Evolutionary conservation across 1,139 yeast species (phyloP).

Genomic region (Kodamaea fungicola): DNA sequence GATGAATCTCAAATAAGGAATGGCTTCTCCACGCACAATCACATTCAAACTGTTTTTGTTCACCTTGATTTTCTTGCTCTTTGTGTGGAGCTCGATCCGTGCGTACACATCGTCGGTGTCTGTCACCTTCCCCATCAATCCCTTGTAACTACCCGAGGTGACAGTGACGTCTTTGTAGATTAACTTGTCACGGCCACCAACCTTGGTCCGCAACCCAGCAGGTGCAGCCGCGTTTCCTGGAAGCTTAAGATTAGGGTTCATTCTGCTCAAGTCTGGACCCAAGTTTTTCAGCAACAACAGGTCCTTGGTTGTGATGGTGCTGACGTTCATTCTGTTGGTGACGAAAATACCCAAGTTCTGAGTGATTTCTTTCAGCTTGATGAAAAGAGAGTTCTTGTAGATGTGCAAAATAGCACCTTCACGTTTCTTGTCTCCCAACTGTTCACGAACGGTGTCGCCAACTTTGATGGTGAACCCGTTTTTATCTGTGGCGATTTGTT

Average conservation of each 20-base stretch:
- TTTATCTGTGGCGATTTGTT: slow-evolving; percentile 82
- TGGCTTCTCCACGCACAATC: slow-evolving; percentile 58
- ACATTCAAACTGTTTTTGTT: slow-evolving; percentile 75
- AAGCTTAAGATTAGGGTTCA: slow-evolving; percentile 77
- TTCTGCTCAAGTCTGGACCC: slow-evolving; percentile 69
- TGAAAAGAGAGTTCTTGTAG: slow-evolving; percentile 72
- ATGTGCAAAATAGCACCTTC: slow-evolving; percentile 88
- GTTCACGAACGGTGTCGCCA: slow-evolving; percentile 89
- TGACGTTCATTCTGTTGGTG: slow-evolving; percentile 68
- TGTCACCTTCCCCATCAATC: slow-evolving; percentile 87
- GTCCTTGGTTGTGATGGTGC: slow-evolving; percentile 82
- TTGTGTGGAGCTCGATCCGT: slow-evolving; percentile 89
- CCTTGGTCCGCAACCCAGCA: slow-evolving; percentile 55
- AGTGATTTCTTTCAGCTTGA: slow-evolving; percentile 70
- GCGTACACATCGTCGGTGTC: slow-evolving; percentile 92
- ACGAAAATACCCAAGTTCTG: slow-evolving; percentile 94
- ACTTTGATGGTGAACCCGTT: slow-evolving; percentile 80
- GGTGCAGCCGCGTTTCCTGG: slow-evolving; percentile 36
- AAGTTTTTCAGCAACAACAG: slow-evolving; percentile 52
- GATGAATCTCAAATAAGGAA: slow-evolving; percentile 79
- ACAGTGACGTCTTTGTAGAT: slow-evolving; percentile 83
- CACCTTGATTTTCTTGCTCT: slow-evolving; percentile 82
- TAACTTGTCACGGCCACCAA: slow-evolving; percentile 76
- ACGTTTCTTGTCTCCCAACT: slow-evolving; percentile 61
- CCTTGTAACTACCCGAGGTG: slow-evolving; percentile 88